These are phyloP conservation scores for Simplicillium aogashimaense DNA, from an alignment of 2,329 filamentous ascomycete genomes.

Conservation along the genomic window DNA sequence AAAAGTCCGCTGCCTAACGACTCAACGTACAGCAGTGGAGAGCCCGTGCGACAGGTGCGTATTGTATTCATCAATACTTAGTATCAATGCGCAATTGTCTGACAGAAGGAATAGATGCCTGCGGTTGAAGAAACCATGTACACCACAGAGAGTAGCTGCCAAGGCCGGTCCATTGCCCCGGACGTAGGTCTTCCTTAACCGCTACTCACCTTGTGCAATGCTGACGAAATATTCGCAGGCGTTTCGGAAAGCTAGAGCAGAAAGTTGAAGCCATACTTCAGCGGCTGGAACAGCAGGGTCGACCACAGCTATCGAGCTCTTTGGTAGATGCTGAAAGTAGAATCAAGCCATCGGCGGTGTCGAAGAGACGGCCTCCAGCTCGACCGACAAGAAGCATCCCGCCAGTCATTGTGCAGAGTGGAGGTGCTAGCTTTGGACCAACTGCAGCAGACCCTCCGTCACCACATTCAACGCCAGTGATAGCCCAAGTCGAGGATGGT, in stretches of 20 bases:
- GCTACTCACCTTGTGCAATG: neutral
- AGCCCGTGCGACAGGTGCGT: slow-evolving; percentile 2
- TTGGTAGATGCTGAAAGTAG: too few species aligned
- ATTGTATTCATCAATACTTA: neutral
- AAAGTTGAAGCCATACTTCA: slow-evolving; percentile 1
- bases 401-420: too few species aligned
- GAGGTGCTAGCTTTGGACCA: too few species aligned
- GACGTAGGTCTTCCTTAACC: neutral
- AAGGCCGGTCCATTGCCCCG: slow-evolving; percentile 1
- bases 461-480: too few species aligned
- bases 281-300: neutral
- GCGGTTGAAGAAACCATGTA: slow-evolving; percentile 1
- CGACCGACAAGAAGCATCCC: too few species aligned
- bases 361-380: too few species aligned
- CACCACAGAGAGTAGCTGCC: neutral
- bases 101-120: neutral
- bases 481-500: neutral
- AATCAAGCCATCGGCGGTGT: too few species aligned
- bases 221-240: neutral
- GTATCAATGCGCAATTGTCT: neutral
- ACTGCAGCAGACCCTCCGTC: too few species aligned
- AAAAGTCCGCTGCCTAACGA: neutral
- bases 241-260: slow-evolving; percentile 4
- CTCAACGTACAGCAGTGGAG: neutral
- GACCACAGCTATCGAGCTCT: neutral